phyloP scores from a whole-genome alignment of 768 basidiomycete species.

The Chiua virens region DNA sequence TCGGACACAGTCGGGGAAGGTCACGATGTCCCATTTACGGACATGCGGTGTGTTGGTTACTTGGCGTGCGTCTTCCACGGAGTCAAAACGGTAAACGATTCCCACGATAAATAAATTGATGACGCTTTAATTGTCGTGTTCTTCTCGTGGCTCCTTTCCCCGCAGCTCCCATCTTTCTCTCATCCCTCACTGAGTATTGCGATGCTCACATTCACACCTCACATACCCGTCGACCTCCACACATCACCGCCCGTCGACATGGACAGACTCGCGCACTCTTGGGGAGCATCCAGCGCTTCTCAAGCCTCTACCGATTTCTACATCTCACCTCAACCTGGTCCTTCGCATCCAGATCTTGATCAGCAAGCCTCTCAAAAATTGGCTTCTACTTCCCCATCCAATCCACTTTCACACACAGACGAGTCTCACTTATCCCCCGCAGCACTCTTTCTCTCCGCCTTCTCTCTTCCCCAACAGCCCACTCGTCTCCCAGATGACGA shows the following conservation, averaged over 20 bases:
- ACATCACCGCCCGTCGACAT: conserved; percentile 3
- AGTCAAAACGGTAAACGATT: conserved; percentile 4
- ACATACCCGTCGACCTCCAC: neutral
- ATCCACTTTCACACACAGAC: conserved; percentile 9
- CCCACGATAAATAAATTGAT: conserved; percentile 18
- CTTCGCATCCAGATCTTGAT: conserved; percentile 27
- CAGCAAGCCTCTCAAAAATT: conserved; percentile 20
- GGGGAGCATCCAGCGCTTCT: conserved; percentile 1
- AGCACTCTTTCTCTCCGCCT: conserved; percentile 70
- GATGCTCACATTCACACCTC: conserved; percentile 2
- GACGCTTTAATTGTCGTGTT: conserved; percentile 9
- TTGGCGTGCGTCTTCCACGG: neutral
- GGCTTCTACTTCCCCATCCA: neutral
- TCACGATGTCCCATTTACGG: neutral
- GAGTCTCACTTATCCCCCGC: conserved; percentile 55
- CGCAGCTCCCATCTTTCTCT: neutral
- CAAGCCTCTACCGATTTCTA: conserved; percentile 3
- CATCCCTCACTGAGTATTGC: conserved; percentile 2
- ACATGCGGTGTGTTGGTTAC: neutral
- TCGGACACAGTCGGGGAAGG: no score
- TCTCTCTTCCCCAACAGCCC: conserved; percentile 43
- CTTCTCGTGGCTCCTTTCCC: conserved; percentile 17
- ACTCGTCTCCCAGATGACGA: conserved; percentile 57
- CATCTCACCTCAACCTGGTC: neutral
- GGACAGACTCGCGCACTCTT: conserved; percentile 10